These are phyloP conservation scores for Wakefieldia striispora DNA, from an alignment of 768 basidiomycete genomes.

Conservation along the genomic window DNA sequence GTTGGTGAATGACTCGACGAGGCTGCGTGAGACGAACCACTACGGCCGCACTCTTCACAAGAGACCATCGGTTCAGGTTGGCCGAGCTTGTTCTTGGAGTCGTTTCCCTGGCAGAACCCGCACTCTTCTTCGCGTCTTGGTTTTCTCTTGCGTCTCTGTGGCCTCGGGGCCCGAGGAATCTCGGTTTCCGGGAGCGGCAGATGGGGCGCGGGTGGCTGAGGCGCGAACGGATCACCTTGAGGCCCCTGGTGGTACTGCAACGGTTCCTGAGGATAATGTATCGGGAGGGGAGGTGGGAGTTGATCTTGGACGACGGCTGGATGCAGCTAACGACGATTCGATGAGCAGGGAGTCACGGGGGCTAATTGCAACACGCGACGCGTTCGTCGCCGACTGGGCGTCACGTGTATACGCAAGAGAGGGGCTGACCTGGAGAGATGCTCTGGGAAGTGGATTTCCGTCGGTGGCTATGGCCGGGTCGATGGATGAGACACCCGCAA, in stretches of 20 bases:
- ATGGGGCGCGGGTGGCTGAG: constrained; percentile 53
- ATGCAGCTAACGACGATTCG: constrained; percentile 21
- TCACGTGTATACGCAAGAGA: constrained; percentile 15
- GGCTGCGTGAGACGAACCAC: constrained; percentile 50
- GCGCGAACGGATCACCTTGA: constrained; percentile 82
- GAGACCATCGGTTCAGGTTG: constrained; percentile 69
- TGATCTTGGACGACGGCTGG: constrained; percentile 32
- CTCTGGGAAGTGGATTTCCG: constrained; percentile 12
- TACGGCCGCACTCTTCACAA: constrained; percentile 80
- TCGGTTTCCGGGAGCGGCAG: constrained; percentile 47
- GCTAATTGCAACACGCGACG: constrained; percentile 65
- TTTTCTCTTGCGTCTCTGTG: constrained; percentile 44
- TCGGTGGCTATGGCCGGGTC: constrained; percentile 49
- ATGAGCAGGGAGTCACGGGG: constrained; percentile 21
- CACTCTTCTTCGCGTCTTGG: constrained; percentile 63
- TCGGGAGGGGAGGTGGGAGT: constrained; percentile 10
- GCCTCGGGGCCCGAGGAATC: constrained; percentile 42
- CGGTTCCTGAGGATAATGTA: constrained; percentile 32
- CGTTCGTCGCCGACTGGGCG: constrained; percentile 40
- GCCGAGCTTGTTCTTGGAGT: constrained; percentile 53
- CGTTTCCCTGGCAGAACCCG: constrained; percentile 73
- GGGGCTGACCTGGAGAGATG: constrained; percentile 38
- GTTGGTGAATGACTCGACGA: neutral
- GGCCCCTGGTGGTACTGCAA: constrained; percentile 70
- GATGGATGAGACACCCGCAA: constrained; percentile 46